phyloP scores from a whole-genome alignment of 1,284 basidiomycete species.

The Amylostereum areolatum region DNA sequence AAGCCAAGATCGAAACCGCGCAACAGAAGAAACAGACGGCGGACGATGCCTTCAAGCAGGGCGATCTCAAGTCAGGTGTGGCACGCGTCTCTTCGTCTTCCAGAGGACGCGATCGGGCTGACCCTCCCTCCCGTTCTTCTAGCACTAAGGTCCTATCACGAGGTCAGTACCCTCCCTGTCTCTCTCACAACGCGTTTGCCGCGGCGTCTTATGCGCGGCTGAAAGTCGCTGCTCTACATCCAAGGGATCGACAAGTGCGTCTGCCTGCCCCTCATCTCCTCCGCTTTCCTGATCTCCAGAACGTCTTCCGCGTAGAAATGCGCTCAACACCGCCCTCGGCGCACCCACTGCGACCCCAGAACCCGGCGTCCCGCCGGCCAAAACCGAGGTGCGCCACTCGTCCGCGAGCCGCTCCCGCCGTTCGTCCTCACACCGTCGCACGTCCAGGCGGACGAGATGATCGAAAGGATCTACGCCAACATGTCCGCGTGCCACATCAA shows the following conservation, averaged over 20 bases:
- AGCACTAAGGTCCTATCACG: constrained; percentile 31
- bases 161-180: constrained; percentile 32
- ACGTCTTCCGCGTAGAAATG: constrained; percentile 6
- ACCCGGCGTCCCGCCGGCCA: constrained; percentile 18
- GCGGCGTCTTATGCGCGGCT: neutral
- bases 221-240: constrained; percentile 58
- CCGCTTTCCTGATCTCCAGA: neutral
- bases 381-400: constrained; percentile 26
- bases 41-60: constrained; percentile 70
- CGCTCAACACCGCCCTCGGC: constrained; percentile 17
- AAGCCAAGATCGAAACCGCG: constrained; percentile 52
- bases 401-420: neutral
- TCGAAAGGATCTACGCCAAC: constrained; percentile 78
- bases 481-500: constrained; percentile 79
- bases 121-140: neutral
- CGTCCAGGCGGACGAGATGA: constrained; percentile 57
- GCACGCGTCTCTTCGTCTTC: constrained; percentile 6
- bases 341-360: constrained; percentile 11
- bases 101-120: too few relatives aligned
- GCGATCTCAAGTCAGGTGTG: constrained; percentile 57
- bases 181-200: neutral
- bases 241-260: constrained; percentile 67
- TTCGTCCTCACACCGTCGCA: neutral
- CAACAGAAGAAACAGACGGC: constrained; percentile 66
- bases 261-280: neutral